Percentiles rank a stretch among this genome's conserved stretches.
Evolutionary conservation across 805 yeast genomes (phyloP).

Genomic region (Lipomyces orientalis): DNA sequence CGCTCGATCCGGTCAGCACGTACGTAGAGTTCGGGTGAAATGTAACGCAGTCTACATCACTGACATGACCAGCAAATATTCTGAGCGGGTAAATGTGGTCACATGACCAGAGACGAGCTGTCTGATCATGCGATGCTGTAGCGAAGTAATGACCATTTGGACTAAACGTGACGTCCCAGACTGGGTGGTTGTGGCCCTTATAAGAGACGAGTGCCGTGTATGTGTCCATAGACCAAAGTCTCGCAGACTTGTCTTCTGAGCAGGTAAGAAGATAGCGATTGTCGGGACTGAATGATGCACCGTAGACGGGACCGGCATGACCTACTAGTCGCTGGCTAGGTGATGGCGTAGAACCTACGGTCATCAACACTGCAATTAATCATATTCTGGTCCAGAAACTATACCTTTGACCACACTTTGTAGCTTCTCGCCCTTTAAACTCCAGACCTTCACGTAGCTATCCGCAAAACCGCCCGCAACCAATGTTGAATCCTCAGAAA

Average conservation of each 20-base stretch:
- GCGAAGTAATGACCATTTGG: slow-evolving; percentile 98
- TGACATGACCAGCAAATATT: slow-evolving; percentile 95
- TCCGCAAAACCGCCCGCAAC: slow-evolving; percentile 96
- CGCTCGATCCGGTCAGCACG: slow-evolving; percentile 92
- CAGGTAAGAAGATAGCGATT: slow-evolving; percentile 77
- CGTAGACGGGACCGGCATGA: slow-evolving; percentile 93
- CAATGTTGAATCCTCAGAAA: slow-evolving; percentile 83
- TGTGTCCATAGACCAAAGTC: slow-evolving; percentile 94
- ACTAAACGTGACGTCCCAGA: slow-evolving; percentile 95
- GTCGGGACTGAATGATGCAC: slow-evolving; percentile 89
- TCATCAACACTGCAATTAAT: slow-evolving; percentile 15
- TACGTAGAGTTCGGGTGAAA: slow-evolving; percentile 97
- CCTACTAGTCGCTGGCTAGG: slow-evolving; percentile 69
- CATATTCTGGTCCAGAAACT: slow-evolving; percentile 7
- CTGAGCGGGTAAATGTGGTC: slow-evolving; percentile 96
- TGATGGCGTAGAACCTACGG: slow-evolving; percentile 23
- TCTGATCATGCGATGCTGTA: slow-evolving; percentile 97
- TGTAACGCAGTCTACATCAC: slow-evolving; percentile 92
- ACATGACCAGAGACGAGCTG: slow-evolving; percentile 97
- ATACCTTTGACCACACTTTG: slow-evolving; percentile 45
- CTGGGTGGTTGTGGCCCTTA: slow-evolving; percentile 94
- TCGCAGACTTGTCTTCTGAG: slow-evolving; percentile 89
- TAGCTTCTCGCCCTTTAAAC: slow-evolving; percentile 82
- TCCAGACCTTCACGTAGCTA: slow-evolving; percentile 88
- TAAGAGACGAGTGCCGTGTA: slow-evolving; percentile 88